A percentile compares a stretch with the other conserved stretches of the same genome.
Evolutionary conservation across 1,284 basidiomycete genomes (phyloP).

Genomic region (Malassezia dermatis): DNA sequence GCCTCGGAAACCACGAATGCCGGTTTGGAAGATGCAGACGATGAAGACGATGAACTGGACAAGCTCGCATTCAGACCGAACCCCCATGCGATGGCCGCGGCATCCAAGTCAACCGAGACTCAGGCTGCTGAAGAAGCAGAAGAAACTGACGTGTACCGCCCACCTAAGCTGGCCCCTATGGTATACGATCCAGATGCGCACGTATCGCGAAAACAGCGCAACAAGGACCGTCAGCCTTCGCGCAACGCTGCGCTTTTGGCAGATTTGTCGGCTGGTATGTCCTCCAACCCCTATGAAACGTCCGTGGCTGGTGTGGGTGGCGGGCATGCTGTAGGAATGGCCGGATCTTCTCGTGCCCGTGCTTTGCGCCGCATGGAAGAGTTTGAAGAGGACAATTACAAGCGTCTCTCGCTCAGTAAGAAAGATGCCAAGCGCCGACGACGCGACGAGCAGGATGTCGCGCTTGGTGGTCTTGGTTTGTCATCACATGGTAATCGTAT

Average conservation of each 20-base stretch:
- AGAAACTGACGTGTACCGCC: constrained; percentile 63
- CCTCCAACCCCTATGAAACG: constrained; percentile 41
- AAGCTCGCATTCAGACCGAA: constrained; percentile 84
- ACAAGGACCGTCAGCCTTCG: constrained; percentile 17
- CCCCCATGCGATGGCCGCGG: constrained; percentile 49
- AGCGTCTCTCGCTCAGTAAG: constrained; percentile 80
- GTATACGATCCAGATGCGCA: constrained; percentile 65
- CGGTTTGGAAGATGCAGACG: constrained; percentile 50
- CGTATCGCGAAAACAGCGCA: constrained; percentile 46
- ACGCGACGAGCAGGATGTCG: constrained; percentile 80
- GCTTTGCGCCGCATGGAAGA: constrained; percentile 72
- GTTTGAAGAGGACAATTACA: constrained; percentile 95
- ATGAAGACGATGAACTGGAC: constrained; percentile 53
- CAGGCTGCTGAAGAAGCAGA: background rate
- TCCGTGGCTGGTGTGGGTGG: constrained; percentile 38
- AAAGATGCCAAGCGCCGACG: constrained; percentile 67
- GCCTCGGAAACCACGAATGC: constrained; percentile 24
- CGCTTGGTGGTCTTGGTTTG: constrained; percentile 58
- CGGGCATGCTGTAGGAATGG: constrained; percentile 22
- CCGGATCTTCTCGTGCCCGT: constrained; percentile 56
- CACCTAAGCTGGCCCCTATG: constrained; percentile 81
- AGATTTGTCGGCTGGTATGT: constrained; percentile 39
- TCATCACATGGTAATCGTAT: constrained; percentile 25
- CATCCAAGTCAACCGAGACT: background rate
- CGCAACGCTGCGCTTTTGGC: constrained; percentile 37